Base-by-base conservation (phyloP, 192 early-diverging fungal species). In the Mortierella alpina region DNA sequence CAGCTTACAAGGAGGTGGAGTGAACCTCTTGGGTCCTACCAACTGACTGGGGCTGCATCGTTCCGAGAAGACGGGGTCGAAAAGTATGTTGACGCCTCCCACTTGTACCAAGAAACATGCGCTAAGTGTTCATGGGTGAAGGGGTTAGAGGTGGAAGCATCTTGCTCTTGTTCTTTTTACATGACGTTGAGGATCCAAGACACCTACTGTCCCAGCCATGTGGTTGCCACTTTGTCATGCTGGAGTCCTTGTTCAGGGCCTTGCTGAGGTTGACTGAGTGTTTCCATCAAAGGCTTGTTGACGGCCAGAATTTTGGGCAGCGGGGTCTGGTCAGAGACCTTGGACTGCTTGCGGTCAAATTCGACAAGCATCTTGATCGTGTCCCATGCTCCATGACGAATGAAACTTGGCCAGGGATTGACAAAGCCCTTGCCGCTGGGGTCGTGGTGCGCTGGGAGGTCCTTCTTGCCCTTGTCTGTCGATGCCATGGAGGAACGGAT, bases 31-130 rank as follows among this genome's bases (percentile, higher is more conserved):
- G 15, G 91, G 93, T 0, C 93, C 94, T 2, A 85, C 83, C 52
- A 83, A 89, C 72, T 90, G 88, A 10, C 86, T 74, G 2, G 93
- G 93, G 60, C 91, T 92, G 83, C 93, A 95, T 63, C 94, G 82
- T 11, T 88, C 72, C 3, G 92, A 93, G 60, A 92, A 93, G 41
- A 91, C 86, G 0, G 94, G 94, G 63, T 96, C 94, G 66, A 89
- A 92, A 1, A 96, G 74, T 40, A 96, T 83, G 47, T 90, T 93
- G 45, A 91, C 84, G 6, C 90, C 88, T 41, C 89, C 86, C 5
- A 92, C 53, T 66, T 91, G 90, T 15, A 95, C 79, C 42, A 95
- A 49, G 17, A 93, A 81, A 22, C 90, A 88, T 0, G 94, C 92
- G 58, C 82, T 85, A 31, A 31, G 31, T 1, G 1, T 31, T 31